phyloP scores from a whole-genome alignment of 768 basidiomycete species.

The Kwoniella botswanensis region DNA sequence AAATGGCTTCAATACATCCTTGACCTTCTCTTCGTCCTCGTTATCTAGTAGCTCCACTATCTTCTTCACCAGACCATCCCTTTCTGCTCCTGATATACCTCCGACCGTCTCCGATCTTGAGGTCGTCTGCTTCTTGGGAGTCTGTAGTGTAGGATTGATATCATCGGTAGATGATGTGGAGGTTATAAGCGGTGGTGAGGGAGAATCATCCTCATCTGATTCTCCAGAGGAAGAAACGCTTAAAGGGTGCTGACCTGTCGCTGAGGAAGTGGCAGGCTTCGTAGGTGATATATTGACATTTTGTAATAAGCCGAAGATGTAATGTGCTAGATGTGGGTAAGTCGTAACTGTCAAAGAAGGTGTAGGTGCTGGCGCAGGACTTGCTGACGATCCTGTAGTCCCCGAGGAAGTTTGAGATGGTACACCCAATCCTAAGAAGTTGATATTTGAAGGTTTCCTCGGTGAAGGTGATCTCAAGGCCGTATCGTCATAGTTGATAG shows the following conservation, averaged over 20 bases:
- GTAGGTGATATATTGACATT: slow-evolving; percentile 33
- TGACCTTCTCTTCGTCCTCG: slow-evolving; percentile 87
- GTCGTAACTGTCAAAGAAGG: slow-evolving; percentile 33
- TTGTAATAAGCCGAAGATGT: slow-evolving; percentile 44
- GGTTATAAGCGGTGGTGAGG: slow-evolving; percentile 6
- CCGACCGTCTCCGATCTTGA: slow-evolving; percentile 11
- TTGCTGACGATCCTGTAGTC: slow-evolving; percentile 3
- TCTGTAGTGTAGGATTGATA: slow-evolving; percentile 18
- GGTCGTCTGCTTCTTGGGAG: slow-evolving; percentile 26
- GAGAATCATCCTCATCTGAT: slow-evolving; percentile 36
- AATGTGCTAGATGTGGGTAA: slow-evolving; percentile 49
- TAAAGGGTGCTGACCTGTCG: slow-evolving; percentile 48
- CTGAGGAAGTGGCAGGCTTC: slow-evolving; percentile 6
- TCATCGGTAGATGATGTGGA: not conserved
- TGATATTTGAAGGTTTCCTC: slow-evolving; percentile 7
- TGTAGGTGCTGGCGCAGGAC: slow-evolving; percentile 15
- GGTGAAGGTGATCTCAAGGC: slow-evolving; percentile 25
- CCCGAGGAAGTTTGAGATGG: slow-evolving; percentile 15
- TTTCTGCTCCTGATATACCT: slow-evolving; percentile 58
- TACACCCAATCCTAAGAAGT: slow-evolving; percentile 20
- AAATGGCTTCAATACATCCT: slow-evolving; percentile 70
- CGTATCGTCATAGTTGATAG: slow-evolving; percentile 7
- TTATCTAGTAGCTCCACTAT: slow-evolving; percentile 75
- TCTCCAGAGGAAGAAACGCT: slow-evolving; percentile 53
- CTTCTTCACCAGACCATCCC: slow-evolving; percentile 68